Evolutionary conservation across 2,329 filamentous ascomycete genomes (phyloP).

Genomic region (Penicillium sp.): DNA sequence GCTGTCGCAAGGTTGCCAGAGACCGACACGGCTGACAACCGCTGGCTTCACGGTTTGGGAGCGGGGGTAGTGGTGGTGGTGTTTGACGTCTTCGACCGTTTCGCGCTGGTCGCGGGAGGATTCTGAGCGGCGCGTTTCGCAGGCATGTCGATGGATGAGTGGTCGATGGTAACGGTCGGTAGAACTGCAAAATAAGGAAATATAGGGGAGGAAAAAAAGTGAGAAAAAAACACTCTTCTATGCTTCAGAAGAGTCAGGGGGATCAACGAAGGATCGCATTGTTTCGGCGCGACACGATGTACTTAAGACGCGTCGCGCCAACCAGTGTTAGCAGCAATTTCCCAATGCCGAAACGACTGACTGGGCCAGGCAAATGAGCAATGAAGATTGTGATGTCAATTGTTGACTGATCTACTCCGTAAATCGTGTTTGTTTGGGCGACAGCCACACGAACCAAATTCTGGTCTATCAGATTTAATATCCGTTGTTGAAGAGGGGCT

Average conservation of each 20-base stretch:
- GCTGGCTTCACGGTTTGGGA: not conserved
- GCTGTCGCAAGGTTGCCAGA: not conserved
- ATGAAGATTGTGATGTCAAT: not conserved
- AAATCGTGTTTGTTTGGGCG: not conserved
- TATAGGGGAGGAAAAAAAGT: not conserved
- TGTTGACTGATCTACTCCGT: not conserved
- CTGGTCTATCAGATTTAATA: not conserved
- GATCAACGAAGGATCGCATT: not conserved
- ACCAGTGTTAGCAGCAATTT: not conserved
- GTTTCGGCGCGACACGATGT: not conserved
- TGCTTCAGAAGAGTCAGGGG: not conserved
- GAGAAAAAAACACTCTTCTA: not conserved
- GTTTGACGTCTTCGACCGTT: not conserved
- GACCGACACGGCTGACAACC: not conserved
- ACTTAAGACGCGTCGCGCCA: not conserved
- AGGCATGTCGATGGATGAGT: not conserved
- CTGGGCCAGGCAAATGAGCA: not conserved
- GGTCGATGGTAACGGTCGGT: not conserved
- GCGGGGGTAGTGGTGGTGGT: not conserved
- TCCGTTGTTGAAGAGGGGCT: not conserved
- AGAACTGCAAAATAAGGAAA: not conserved
- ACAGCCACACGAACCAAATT: not conserved
- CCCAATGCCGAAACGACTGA: not conserved
- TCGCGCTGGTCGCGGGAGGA: not conserved
- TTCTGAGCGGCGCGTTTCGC: not conserved